Percentiles rank a stretch among this genome's conserved stretches.
Evolutionary conservation across 2,329 filamentous ascomycete genomes (phyloP).

Genomic region (Neofusicoccum kwambonambiense): DNA sequence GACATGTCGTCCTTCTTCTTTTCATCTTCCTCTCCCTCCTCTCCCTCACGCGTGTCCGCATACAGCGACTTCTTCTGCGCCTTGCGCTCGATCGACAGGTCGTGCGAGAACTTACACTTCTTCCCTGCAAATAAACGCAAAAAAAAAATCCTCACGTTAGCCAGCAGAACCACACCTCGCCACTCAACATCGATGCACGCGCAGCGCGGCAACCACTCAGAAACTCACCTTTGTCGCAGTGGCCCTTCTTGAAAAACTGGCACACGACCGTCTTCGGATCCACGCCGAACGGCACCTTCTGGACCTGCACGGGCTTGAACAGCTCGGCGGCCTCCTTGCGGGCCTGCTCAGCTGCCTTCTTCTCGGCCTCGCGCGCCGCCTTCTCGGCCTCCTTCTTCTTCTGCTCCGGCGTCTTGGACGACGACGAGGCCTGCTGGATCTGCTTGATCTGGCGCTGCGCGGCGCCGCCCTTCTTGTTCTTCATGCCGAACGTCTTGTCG

Average conservation of each 20-base stretch:
- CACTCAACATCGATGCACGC: neutral
- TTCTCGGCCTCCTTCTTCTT: constrained; percentile 74
- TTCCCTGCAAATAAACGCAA: constrained; percentile 46
- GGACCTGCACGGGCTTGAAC: constrained; percentile 89
- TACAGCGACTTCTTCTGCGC: constrained; percentile 90
- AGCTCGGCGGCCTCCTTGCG: constrained; percentile 76
- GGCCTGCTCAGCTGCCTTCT: constrained; percentile 83
- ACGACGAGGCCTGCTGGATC: constrained; percentile 70
- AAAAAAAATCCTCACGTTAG: neutral
- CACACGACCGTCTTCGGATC: constrained; percentile 97
- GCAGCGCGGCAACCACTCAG: too few species aligned
- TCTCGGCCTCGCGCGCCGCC: constrained; percentile 73
- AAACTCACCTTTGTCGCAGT: constrained; percentile 78
- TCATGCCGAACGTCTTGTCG: constrained; percentile 99
- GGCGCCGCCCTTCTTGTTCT: constrained; percentile 95
- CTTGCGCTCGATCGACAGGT: constrained; percentile 85
- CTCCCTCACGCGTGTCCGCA: constrained; percentile 73
- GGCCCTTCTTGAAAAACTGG: constrained; percentile 94
- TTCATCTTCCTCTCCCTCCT: constrained; percentile 65
- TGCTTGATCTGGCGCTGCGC: constrained; percentile 90
- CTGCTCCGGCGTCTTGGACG: constrained; percentile 78
- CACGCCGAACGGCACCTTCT: constrained; percentile 96
- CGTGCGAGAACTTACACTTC: constrained; percentile 98
- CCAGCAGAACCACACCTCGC: neutral
- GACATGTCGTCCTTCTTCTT: constrained; percentile 93